Conservation (phyloP, 2,329 filamentous ascomycete genomes). For the Pseudogymnoascus sp. region DNA sequence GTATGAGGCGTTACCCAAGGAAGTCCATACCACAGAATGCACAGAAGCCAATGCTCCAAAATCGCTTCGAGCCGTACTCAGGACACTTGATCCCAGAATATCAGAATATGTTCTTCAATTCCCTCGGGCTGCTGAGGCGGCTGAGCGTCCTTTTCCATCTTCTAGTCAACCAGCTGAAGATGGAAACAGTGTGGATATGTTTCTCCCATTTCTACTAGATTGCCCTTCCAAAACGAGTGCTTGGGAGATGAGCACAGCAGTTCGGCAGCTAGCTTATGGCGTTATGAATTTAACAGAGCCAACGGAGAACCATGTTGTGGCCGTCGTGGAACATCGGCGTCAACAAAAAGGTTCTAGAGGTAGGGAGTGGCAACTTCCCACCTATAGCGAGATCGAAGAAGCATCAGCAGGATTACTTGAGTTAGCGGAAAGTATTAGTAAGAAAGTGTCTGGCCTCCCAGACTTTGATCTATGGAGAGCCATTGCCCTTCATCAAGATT, state of each 20-base stretch:
- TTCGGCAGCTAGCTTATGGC: slow-evolving; percentile 49
- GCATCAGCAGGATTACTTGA: slow-evolving; percentile 18
- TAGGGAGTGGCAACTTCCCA: slow-evolving; percentile 21
- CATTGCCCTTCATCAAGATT: slow-evolving; percentile 23
- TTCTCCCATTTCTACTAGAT: slow-evolving; percentile 57
- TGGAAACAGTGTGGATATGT: slow-evolving; percentile 38
- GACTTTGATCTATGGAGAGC: slow-evolving; percentile 20
- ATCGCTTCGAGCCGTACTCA: slow-evolving; percentile 10
- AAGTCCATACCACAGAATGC: neutral
- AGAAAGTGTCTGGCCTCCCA: slow-evolving; percentile 13
- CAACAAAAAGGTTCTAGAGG: slow-evolving; percentile 21
- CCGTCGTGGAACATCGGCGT: slow-evolving; percentile 24
- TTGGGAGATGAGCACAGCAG: slow-evolving; percentile 44
- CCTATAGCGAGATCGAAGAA: slow-evolving; percentile 16
- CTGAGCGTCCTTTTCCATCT: slow-evolving; percentile 22
- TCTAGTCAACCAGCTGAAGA: slow-evolving; percentile 16
- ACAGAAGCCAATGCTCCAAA: slow-evolving; percentile 6
- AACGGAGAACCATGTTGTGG: slow-evolving; percentile 14
- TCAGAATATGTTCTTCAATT: slow-evolving; percentile 43
- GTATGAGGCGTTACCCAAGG: neutral
- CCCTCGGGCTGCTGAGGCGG: slow-evolving; percentile 15
- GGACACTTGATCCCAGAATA: slow-evolving; percentile 38
- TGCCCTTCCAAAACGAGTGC: slow-evolving; percentile 45
- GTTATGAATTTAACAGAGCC: slow-evolving; percentile 34
- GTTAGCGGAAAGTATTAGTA: slow-evolving; percentile 13